Percentiles rank a stretch among this genome's conserved stretches.
Conservation (phyloP, 176 grass and related monocot species). For the Cenchrus fungigraminus region DNA sequence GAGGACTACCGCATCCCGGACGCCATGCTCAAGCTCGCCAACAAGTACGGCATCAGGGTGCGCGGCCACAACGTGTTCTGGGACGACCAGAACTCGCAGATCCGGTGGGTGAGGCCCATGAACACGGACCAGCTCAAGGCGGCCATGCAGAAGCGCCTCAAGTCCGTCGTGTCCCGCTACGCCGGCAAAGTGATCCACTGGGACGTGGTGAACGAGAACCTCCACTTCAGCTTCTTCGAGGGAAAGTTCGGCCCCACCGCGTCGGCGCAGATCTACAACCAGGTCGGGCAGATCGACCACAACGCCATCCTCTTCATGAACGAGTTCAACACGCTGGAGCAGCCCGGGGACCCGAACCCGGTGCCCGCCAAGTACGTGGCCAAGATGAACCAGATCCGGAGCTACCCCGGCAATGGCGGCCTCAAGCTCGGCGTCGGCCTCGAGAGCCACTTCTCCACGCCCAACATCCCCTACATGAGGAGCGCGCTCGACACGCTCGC, state of each 20-base stretch:
- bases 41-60: constrained; percentile 46
- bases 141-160: constrained; percentile 54
- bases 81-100: constrained; percentile 63
- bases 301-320: constrained; percentile 68
- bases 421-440: constrained; percentile 70
- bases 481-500: constrained; percentile 68
- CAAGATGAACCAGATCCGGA: constrained; percentile 58
- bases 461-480: constrained; percentile 78
- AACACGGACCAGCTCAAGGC: constrained; percentile 34
- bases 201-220: constrained; percentile 92
- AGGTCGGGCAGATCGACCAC: constrained; percentile 57
- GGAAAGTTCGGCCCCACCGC: constrained; percentile 40
- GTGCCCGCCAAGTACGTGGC: constrained; percentile 56
- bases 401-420: constrained; percentile 36
- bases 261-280: constrained; percentile 54
- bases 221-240: constrained; percentile 81
- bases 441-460: constrained; percentile 72
- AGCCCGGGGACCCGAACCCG: constrained; percentile 38
- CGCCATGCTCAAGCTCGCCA: constrained; percentile 57
- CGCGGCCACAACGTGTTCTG: constrained; percentile 89
- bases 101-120: constrained; percentile 44
- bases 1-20: constrained; percentile 66
- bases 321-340: constrained; percentile 77
- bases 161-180: constrained; percentile 58
- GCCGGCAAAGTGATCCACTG: constrained; percentile 73